A percentile compares a stretch with the other conserved stretches of the same genome.
Evolutionary conservation across 129 eudicot species (phyloP).

Genomic region (Escallonia rubra): DNA sequence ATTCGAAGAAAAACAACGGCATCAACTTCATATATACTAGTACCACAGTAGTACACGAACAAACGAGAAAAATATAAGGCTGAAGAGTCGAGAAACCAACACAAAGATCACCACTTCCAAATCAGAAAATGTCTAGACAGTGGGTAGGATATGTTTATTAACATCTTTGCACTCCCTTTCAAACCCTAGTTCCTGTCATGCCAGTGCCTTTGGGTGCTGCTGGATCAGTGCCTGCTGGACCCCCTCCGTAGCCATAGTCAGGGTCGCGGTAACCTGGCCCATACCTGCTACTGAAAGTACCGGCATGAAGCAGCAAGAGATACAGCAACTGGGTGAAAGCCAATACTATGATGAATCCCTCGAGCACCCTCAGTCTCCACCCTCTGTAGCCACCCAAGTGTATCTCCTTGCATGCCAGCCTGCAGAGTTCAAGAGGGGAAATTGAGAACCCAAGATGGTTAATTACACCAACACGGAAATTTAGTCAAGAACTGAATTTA

Average conservation of each 20-base stretch:
- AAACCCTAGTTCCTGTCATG: slow-evolving; percentile 36
- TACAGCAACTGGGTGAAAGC: slow-evolving; percentile 56
- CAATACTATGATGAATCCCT: slow-evolving; percentile 65
- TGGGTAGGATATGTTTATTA: no score
- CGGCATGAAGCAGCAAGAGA: slow-evolving; percentile 65
- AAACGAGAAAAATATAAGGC: no score
- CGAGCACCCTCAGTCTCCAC: slow-evolving; percentile 72
- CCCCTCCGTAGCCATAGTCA: slow-evolving; percentile 45
- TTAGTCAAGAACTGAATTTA: neutral
- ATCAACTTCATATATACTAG: no score
- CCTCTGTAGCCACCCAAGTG: slow-evolving; percentile 76
- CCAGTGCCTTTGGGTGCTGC: slow-evolving; percentile 28
- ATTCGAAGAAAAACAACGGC: no score
- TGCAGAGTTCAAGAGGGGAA: slow-evolving; percentile 4
- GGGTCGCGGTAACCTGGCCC: slow-evolving; percentile 87
- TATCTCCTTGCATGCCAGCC: slow-evolving; percentile 94
- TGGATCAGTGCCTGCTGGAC: slow-evolving; percentile 7
- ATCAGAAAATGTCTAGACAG: no score
- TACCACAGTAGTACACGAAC: no score
- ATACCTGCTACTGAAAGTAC: slow-evolving; percentile 62
- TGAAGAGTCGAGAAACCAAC: no score
- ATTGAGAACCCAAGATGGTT: no score
- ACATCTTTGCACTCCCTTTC: neutral
- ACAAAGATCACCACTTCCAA: no score
- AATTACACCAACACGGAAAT: no score